Percentiles rank a stretch among this genome's conserved stretches.
Evolutionary conservation across 441 rosid genomes (phyloP).

Genomic region (Populus hybrid): DNA sequence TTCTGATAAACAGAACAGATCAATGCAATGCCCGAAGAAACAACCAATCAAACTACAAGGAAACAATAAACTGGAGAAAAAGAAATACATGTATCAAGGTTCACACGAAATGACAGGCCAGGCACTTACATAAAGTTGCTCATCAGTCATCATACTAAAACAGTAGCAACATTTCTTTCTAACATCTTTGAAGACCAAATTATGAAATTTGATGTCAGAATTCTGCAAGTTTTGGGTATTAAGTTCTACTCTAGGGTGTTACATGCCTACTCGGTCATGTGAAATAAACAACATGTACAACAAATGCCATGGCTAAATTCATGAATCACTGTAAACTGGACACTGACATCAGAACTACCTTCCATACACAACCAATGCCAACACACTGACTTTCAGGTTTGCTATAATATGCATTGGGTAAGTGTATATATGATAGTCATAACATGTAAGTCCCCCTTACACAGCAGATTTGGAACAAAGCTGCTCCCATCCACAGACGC

Average conservation of each 20-base stretch:
- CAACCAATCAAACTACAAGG: neutral
- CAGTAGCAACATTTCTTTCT: neutral
- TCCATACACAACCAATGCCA: neutral
- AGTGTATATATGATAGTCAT: neutral
- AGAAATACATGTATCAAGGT: neutral
- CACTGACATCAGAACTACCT: neutral
- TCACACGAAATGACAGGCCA: neutral
- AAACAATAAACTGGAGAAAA: neutral
- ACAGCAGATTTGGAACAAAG: neutral
- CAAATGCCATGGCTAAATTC: neutral
- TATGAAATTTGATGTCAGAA: neutral
- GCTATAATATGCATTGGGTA: neutral
- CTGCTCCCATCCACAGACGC: neutral
- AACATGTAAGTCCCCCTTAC: neutral
- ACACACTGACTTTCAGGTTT: neutral
- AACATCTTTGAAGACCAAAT: neutral
- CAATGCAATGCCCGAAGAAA: neutral
- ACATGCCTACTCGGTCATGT: neutral
- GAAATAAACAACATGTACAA: no score
- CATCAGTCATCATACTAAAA: neutral
- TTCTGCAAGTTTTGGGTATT: neutral
- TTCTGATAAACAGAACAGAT: neutral
- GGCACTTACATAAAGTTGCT: neutral
- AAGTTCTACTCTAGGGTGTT: neutral
- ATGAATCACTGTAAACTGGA: neutral